Evolutionary conservation across 2,329 filamentous ascomycete species (phyloP).

Genomic region (Monilinia aucupariae): DNA sequence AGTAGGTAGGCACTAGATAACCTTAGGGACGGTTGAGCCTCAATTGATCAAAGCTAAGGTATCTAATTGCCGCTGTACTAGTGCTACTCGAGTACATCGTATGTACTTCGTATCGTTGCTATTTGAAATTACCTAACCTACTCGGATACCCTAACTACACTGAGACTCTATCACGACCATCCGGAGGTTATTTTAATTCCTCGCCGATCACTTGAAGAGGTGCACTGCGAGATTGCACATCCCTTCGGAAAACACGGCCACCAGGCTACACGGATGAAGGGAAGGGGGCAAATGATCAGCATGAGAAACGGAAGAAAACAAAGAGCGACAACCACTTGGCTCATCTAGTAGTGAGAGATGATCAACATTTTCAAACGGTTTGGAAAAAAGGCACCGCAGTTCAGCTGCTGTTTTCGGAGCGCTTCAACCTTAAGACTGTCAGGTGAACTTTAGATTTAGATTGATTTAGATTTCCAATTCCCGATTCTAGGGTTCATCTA

Average conservation of each 20-base stretch:
- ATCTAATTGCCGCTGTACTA: background rate
- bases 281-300: background rate
- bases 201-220: background rate
- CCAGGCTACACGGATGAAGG: background rate
- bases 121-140: too few relatives aligned
- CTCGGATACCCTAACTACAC: too few relatives aligned
- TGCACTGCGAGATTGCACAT: background rate
- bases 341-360: background rate
- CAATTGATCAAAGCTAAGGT: background rate
- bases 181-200: background rate
- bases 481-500: too few relatives aligned
- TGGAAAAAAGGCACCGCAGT: background rate
- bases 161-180: background rate
- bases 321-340: background rate
- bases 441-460: too few relatives aligned
- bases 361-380: background rate
- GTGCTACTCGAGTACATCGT: too few relatives aligned
- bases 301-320: background rate
- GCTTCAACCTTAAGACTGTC: too few relatives aligned
- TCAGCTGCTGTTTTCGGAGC: too few relatives aligned
- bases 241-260: slow-evolving; percentile 11
- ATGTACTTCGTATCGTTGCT: too few relatives aligned
- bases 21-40: background rate
- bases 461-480: too few relatives aligned
- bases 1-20: background rate